A percentile compares a stretch with the other conserved stretches of the same genome.
These are phyloP conservation scores for Pichia sp. DNA, from an alignment of 1,139 yeast species.

Conservation along the genomic window DNA sequence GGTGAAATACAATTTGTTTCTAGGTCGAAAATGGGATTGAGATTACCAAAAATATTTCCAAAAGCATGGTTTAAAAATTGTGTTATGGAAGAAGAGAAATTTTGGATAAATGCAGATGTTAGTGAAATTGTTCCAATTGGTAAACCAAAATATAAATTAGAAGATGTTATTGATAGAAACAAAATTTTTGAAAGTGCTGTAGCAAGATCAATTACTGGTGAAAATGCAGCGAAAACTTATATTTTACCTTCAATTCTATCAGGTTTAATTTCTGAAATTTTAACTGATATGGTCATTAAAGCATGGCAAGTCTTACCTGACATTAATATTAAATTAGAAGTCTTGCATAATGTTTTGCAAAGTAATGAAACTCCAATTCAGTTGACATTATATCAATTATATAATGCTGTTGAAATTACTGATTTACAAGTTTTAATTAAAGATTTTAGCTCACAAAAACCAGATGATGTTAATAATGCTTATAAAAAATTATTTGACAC, in stretches of 20 bases:
- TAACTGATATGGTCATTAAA: slow-evolving; percentile 22
- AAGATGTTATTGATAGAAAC: slow-evolving; percentile 25
- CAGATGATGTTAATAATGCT: slow-evolving; percentile 21
- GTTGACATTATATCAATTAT: slow-evolving; percentile 44
- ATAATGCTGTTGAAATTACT: slow-evolving; percentile 31
- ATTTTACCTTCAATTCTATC: slow-evolving; percentile 28
- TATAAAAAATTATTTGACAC: slow-evolving; percentile 22
- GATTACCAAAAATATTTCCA: slow-evolving; percentile 54
- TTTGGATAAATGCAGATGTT: slow-evolving; percentile 17
- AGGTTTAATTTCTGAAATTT: slow-evolving; percentile 24
- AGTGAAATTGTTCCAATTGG: slow-evolving; percentile 24
- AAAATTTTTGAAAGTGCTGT: slow-evolving; percentile 26
- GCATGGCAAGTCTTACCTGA: slow-evolving; percentile 29
- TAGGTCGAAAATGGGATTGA: slow-evolving; percentile 38
- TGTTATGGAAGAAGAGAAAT: slow-evolving; percentile 27
- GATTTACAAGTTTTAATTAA: slow-evolving; percentile 25
- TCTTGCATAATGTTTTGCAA: slow-evolving; percentile 50
- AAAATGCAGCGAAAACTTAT: slow-evolving; percentile 22
- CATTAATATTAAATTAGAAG: slow-evolving; percentile 39
- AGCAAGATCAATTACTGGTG: slow-evolving; percentile 18
- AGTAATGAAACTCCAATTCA: slow-evolving; percentile 44
- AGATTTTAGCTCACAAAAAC: slow-evolving; percentile 20
- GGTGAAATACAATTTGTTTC: slow-evolving; percentile 52
- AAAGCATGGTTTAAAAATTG: slow-evolving; percentile 29
- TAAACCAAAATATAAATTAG: slow-evolving; percentile 28